These are phyloP conservation scores for Leccinum griseonigrum DNA, from an alignment of 1,284 basidiomycete genomes.

Conservation along the genomic window DNA sequence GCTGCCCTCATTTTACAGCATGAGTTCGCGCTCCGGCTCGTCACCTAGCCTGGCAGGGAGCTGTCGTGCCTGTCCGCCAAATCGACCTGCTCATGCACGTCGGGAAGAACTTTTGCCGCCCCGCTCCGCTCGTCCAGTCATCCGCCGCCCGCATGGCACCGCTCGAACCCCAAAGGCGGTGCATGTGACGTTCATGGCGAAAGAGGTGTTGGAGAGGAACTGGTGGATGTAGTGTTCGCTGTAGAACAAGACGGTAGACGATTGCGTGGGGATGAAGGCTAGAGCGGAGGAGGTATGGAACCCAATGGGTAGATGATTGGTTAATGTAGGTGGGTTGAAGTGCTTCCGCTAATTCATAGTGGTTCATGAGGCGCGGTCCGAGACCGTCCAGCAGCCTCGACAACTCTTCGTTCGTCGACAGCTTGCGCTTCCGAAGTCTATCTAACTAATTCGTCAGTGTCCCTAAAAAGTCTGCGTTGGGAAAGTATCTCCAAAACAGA, in stretches of 20 bases:
- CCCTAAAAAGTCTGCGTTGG: too few species aligned
- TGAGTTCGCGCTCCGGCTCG: constrained; percentile 93
- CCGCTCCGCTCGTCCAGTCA: constrained; percentile 93
- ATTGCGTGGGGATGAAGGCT: constrained; percentile 66
- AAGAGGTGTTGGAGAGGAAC: constrained; percentile 93
- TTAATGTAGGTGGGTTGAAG: too few species aligned
- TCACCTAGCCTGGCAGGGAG: constrained; percentile 81
- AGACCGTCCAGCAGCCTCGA: too few species aligned
- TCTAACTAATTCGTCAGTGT: too few species aligned
- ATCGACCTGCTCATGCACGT: constrained; percentile 98
- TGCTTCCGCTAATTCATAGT: too few species aligned
- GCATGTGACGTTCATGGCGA: constrained; percentile 87
- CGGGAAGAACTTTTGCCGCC: constrained; percentile 86
- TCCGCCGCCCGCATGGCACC: constrained; percentile 91
- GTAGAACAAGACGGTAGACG: constrained; percentile 77
- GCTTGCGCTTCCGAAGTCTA: too few species aligned
- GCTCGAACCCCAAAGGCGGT: constrained; percentile 90
- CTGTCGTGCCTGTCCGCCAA: constrained; percentile 92
- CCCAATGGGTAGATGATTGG: constrained; percentile 42
- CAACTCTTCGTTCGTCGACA: too few species aligned
- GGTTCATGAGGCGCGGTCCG: too few species aligned
- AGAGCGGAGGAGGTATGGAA: constrained; percentile 77
- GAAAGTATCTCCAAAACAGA: too few species aligned
- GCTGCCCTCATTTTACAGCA: constrained; percentile 99
- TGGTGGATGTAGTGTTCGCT: constrained; percentile 93